A percentile compares a stretch with the other conserved stretches of the same genome.
phyloP scores from a whole-genome alignment of 176 grass and related monocot genomes.

The Aegilops longissima region DNA sequence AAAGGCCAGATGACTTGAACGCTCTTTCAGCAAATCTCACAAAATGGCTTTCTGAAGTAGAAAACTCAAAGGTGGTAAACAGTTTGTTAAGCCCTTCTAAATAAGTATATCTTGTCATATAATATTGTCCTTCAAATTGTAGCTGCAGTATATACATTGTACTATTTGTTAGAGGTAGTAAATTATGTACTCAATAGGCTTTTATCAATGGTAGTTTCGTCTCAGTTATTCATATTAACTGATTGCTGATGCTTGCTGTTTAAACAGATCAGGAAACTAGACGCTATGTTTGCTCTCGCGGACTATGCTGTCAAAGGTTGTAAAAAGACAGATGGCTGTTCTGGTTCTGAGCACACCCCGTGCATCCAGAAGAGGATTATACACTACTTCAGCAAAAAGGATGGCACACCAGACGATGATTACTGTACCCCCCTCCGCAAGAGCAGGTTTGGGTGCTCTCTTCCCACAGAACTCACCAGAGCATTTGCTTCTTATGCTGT shows the following conservation, averaged over 20 bases:
- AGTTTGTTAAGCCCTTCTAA: constrained; percentile 4
- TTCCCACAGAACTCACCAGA: constrained; percentile 19
- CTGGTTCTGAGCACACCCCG: constrained; percentile 70
- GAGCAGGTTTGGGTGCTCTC: constrained; percentile 62
- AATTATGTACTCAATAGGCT: not conserved
- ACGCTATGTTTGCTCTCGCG: constrained; percentile 73
- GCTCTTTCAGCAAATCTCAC: constrained; percentile 69
- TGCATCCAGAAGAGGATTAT: constrained; percentile 82
- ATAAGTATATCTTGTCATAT: not conserved
- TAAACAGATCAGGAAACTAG: constrained; percentile 79
- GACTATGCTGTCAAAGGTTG: constrained; percentile 78
- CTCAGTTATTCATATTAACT: not conserved
- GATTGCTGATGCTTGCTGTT: constrained; percentile 27
- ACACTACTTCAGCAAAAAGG: constrained; percentile 61
- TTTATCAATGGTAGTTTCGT: not conserved
- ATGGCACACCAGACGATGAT: constrained; percentile 19
- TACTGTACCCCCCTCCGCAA: constrained; percentile 33
- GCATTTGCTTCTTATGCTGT: not conserved
- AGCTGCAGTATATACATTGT: not conserved
- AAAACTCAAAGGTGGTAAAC: constrained; percentile 68
- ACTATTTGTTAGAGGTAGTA: not conserved
- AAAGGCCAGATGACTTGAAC: constrained; percentile 75
- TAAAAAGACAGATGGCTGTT: constrained; percentile 58
- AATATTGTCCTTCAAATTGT: not conserved
- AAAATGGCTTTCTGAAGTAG: constrained; percentile 86